Evolutionary conservation across 169 alveolate genomes (phyloP), one percentile per base, ranked within the genome.

Genomic region (Cytauxzoon felis): DNA sequence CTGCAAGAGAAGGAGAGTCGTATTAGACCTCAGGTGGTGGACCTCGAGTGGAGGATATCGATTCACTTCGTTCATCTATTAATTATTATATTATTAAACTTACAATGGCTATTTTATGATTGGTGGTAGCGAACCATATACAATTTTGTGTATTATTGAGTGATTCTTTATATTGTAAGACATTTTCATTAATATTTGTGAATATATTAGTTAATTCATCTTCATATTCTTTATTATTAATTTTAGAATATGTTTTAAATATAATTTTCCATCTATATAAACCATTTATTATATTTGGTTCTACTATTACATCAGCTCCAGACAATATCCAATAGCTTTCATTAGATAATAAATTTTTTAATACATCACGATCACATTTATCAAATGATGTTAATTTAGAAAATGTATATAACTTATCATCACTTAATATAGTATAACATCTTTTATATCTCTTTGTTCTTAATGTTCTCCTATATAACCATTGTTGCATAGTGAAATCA

Each of bases 251-350:
- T 2, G 57, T 19, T 60, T 56, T 63, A 23, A 73, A 58, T 41
- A 32, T 34, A 16, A 73, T 27, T 23, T 54, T 54, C 81, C 81
- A 76, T 23, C 41, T 60, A 59, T 45, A 76, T 19, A 76, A 30
- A n/a, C 76, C 73, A 8, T 62, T 29, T 16, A 34, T 27, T 13
- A 33, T 50, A 27, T 65, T 59, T 34, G 83, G 1, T 29, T 76
- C 86, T 16, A 81, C 86, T 49, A 49, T 61, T 8, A 76, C 42
- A 11, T 45, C 63, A 1, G 86, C 62, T 7, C 86, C 86, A 8
- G 86, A 51, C 33, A 76, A 47, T 52, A 58, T 60, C 81, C 86
- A 76, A 66, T 75, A 60, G n/a, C 64, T 59, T n/a, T 78, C 30
- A 7, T 75, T 76, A 19, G 54, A 34, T 26, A 76, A 40, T 21